Percentiles rank a stretch among this genome's conserved stretches.
Evolutionary conservation across 2,329 filamentous ascomycete genomes (phyloP).

Genomic region (Exophiala dermatitidis): DNA sequence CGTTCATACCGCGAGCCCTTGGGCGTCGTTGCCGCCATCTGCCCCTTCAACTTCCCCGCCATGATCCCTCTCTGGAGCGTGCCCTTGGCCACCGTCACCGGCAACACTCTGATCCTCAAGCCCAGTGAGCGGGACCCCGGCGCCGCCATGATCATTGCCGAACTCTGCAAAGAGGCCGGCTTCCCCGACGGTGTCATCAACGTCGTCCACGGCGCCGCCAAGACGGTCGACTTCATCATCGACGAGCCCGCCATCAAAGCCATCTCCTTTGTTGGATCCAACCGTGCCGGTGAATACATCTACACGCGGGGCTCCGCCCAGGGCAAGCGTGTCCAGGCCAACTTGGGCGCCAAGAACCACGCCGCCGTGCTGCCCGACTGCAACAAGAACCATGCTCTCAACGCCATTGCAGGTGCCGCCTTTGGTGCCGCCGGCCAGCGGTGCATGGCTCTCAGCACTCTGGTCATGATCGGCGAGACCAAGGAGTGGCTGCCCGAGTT

Average conservation of each 20-base stretch:
- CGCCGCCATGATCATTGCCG: constrained; percentile 59
- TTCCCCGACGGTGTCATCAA: constrained; percentile 61
- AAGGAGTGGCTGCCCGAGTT: constrained; percentile 59
- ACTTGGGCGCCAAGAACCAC: constrained; percentile 64
- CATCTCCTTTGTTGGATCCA: constrained; percentile 61
- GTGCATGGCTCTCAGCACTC: constrained; percentile 61
- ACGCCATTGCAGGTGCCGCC: constrained; percentile 59
- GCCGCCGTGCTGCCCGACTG: constrained; percentile 59
- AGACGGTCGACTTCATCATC: constrained; percentile 62
- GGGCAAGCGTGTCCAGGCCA: constrained; percentile 63
- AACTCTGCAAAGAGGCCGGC: constrained; percentile 56
- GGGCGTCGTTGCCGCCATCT: constrained; percentile 59
- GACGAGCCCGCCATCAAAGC: constrained; percentile 63
- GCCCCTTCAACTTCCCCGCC: constrained; percentile 63
- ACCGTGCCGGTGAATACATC: constrained; percentile 64
- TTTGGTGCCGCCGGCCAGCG: constrained; percentile 63
- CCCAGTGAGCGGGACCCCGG: constrained; percentile 60
- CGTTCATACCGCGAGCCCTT: constrained; percentile 59
- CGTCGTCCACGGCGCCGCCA: constrained; percentile 57
- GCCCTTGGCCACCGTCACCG: constrained; percentile 57
- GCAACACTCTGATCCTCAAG: constrained; percentile 59
- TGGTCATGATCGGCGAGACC: constrained; percentile 59
- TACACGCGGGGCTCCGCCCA: constrained; percentile 60
- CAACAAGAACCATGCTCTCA: constrained; percentile 62
- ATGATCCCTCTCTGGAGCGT: constrained; percentile 66